Evolutionary conservation across 192 early-diverging fungal genomes (phyloP).

Genomic region (Entomortierella beljakovae): DNA sequence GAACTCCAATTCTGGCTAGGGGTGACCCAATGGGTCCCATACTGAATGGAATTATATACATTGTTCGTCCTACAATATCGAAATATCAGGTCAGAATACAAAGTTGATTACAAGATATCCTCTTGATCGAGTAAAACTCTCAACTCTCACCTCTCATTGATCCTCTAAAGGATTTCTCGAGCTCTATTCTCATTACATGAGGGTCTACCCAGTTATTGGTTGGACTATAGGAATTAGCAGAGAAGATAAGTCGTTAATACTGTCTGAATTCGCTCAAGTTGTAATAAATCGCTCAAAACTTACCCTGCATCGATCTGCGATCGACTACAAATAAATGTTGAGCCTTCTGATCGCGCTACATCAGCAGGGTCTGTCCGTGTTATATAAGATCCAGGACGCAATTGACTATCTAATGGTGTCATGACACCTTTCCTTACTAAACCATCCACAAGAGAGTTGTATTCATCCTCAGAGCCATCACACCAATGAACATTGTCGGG

Average conservation of each 20-base stretch:
- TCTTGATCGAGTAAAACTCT: background rate
- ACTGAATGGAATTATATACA: constrained; percentile 50
- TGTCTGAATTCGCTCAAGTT: too few species aligned
- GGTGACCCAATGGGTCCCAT: constrained; percentile 52
- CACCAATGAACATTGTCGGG: constrained; percentile 53
- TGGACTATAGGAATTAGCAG: constrained; percentile 12
- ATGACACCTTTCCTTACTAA: constrained; percentile 43
- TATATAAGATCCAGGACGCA: constrained; percentile 44
- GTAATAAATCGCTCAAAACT: too few species aligned
- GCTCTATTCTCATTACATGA: constrained; percentile 25
- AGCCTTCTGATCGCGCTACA: constrained; percentile 49
- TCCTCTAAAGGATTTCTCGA: constrained; percentile 44
- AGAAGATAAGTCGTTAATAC: background rate
- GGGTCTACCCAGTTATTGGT: constrained; percentile 54
- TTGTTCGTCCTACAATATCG: constrained; percentile 31
- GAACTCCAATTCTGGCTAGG: constrained; percentile 40
- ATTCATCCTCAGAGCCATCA: constrained; percentile 43
- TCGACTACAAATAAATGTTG: constrained; percentile 48
- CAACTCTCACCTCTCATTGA: constrained; percentile 41
- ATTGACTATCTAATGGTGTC: constrained; percentile 35
- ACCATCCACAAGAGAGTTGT: constrained; percentile 13
- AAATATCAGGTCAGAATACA: background rate
- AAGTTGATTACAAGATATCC: background rate
- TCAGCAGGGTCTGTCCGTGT: constrained; percentile 47
- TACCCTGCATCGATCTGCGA: constrained; percentile 43